Evolutionary conservation across 345 rosid species (phyloP), one percentile per base, ranked within the genome.

Genomic region (Salix exigua): DNA sequence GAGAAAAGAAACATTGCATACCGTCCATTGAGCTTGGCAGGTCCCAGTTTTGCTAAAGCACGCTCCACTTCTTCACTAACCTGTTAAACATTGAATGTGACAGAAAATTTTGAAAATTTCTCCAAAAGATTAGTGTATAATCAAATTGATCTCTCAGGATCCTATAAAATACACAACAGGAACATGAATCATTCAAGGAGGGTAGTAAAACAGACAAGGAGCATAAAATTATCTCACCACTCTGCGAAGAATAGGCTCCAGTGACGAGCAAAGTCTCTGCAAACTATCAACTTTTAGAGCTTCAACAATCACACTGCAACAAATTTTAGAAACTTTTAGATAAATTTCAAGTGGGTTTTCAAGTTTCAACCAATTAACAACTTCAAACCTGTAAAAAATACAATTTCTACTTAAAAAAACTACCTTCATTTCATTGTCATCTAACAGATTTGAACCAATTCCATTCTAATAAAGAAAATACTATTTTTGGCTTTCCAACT

Each of bases 31-130:
- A 81, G 75, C 31, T 69, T 77, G 23, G 76, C 68, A 31, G 84
- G 70, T 62, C 81, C 84, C 38, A 77, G 61, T 70, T 81, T 81
- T 19, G 78, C 81, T 26, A 81, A 65, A 64, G 84, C 84, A 62
- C 81, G 84, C 78, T 77, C 84, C 73, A 81, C 73, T 77, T 81
- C 84, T 77, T 81, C 84, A 7, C 84, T 81, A 51, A 81, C 84
- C 84, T 81, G 76, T 46, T 68, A 30, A 42, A 31, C 21, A 72
- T 31, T 25, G 2, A 44, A 72, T 35, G 23, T 21, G 18, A 21
- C 12, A 14, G 44, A 40, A 21, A 42, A 50, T 25, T 0, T 35
- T 4, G 60, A 37, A 26, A 35, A 23, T 11, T 23, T 2, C 37
- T 67, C 35, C 40, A 44, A 16, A 44, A 13, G 50, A 68, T 14